Conservation (phyloP, 257 asterid genomes). For the Ligustrum vulgare region DNA sequence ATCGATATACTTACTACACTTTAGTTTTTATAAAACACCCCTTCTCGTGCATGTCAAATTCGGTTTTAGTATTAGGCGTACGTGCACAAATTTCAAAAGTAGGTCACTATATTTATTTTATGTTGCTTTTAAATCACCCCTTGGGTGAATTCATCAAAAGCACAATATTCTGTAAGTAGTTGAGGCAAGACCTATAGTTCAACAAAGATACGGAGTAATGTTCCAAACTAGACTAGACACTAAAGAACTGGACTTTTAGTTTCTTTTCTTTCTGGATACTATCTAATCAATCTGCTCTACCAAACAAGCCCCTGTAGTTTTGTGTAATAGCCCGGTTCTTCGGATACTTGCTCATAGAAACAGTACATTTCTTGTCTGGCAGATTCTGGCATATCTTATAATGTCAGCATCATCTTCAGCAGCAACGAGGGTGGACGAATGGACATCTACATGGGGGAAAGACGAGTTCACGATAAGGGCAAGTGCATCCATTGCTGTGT, state of each 20-base stretch:
- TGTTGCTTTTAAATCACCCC: no score
- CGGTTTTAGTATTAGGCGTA: no score
- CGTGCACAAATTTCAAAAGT: not conserved
- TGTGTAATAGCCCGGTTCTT: not conserved
- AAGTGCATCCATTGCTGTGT: slow-evolving; percentile 66
- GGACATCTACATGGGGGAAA: slow-evolving; percentile 87
- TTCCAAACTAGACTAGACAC: not conserved
- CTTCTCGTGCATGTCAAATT: not conserved
- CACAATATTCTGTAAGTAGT: not conserved
- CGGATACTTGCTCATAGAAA: not conserved
- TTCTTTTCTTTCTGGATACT: not conserved
- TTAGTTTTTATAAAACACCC: not conserved
- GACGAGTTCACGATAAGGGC: slow-evolving; percentile 86
- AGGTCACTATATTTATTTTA: not conserved
- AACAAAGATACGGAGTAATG: not conserved
- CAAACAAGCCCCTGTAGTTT: not conserved
- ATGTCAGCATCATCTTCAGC: slow-evolving; percentile 94
- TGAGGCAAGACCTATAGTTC: no score
- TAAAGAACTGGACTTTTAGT: not conserved
- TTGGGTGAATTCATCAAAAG: not conserved
- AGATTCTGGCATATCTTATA: slow-evolving; percentile 80
- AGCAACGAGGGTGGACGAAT: slow-evolving; percentile 77
- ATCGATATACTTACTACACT: not conserved
- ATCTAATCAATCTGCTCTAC: not conserved
- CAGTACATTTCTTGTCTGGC: slow-evolving; percentile 21